Evolutionary conservation across 208 protist genomes (phyloP), one percentile per base, ranked within the genome.

Genomic region (Leishmania guyanensis): DNA sequence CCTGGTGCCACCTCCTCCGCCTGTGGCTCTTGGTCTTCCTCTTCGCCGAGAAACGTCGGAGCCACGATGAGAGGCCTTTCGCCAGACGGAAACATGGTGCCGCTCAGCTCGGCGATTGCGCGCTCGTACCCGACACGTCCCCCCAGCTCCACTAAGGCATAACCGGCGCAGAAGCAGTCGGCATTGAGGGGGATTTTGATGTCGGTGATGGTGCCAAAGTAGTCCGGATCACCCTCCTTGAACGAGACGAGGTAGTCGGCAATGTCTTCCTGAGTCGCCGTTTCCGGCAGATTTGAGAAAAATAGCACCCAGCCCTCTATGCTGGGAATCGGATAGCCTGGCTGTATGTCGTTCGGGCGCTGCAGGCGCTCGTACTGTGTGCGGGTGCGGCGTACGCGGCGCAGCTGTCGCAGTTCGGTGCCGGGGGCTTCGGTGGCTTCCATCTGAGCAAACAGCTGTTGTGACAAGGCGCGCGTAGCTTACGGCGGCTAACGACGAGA

Each of bases 291-390:
- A 76, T 92, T 90, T 3, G 85, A 89, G 33, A 97, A 81, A 73
- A 96, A 90, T 6, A 97, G 80, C 50, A 93, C 88, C 94, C 94
- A 97, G 12, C 92, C 92, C 84, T 97, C 94, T 66, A 97, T 93
- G 83, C 93, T 97, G 4, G 93, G 92, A 33, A 93, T 92, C 56
- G 92, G 84, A 46, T 87, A 81, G 48, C 92, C 94, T 0, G 92
- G 88, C 50, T 74, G 64, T 14, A 96, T 88, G 69, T 89, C 83
- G 20, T 84, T 79, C 12, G 94, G 94, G 26, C 89, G 91, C 68
- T 93, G 91, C 58, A 97, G 90, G 0, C 86, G 84, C 79, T 97
- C 94, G 84, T 95, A 97, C 78, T 92, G 88, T 29, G 86, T 85
- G 70, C 90, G 90, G 5, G 90, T 76, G 10, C 92, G 91, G 29